Evolutionary conservation across 2,329 filamentous ascomycete species (phyloP).

Genomic region (Cytospora piceae): DNA sequence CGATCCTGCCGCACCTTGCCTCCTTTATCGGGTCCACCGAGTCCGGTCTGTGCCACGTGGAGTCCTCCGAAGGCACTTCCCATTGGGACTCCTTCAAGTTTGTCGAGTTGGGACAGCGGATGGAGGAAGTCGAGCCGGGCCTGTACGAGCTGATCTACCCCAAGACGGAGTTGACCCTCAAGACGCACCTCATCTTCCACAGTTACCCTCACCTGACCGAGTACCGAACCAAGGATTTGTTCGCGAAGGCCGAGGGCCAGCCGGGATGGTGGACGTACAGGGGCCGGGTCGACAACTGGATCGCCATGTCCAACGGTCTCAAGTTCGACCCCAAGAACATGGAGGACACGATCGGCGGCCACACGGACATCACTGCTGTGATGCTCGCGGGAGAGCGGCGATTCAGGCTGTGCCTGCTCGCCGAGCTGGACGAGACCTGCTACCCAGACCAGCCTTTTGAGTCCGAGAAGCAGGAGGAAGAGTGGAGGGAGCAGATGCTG

Average conservation of each 20-base stretch:
- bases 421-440: conserved; percentile 23
- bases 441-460: conserved; percentile 1
- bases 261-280: conserved; percentile 32
- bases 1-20: conserved; percentile 28
- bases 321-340: conserved; percentile 40
- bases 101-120: conserved; percentile 37
- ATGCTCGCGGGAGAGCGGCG: conserved; percentile 27
- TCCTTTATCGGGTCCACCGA: conserved; percentile 33
- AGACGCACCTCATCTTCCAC: conserved; percentile 33
- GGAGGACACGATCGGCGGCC: conserved; percentile 32
- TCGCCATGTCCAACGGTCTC: conserved; percentile 40
- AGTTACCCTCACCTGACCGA: conserved; percentile 39
- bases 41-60: conserved; percentile 23
- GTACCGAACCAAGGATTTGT: conserved; percentile 43
- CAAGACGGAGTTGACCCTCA: conserved; percentile 34
- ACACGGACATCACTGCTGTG: conserved; percentile 18
- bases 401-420: conserved; percentile 22
- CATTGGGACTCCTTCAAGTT: conserved; percentile 37
- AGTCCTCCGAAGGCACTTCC: conserved; percentile 27
- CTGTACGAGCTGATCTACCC: conserved; percentile 39
- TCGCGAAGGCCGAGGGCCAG: conserved; percentile 35
- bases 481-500: conserved; percentile 14
- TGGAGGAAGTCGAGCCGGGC: conserved; percentile 38
- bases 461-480: conserved; percentile 14
- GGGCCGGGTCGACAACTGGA: conserved; percentile 39